Evolutionary conservation across 345 rosid species (phyloP).

Genomic region (Mangifera indica): DNA sequence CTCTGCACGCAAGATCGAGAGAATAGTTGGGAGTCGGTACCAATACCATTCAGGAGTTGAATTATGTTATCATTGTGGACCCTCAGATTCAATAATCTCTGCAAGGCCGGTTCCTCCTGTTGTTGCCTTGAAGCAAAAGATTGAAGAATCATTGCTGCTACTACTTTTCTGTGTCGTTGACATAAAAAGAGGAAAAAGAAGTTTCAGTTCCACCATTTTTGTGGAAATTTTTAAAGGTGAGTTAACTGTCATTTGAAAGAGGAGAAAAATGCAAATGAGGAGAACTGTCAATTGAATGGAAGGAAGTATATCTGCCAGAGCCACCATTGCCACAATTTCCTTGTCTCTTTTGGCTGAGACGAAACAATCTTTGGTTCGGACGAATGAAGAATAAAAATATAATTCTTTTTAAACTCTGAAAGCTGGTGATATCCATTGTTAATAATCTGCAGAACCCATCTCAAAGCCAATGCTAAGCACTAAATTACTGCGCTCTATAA

Average conservation of each 20-base stretch:
- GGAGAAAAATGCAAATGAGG: not conserved
- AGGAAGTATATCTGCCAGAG: too few species aligned
- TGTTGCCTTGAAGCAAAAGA: conserved; percentile 2
- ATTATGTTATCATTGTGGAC: not conserved
- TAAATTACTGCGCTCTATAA: conserved; percentile 29
- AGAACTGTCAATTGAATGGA: not conserved
- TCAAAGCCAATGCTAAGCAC: conserved; percentile 35
- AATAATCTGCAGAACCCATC: too few species aligned
- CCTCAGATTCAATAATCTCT: not conserved
- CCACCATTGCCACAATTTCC: too few species aligned
- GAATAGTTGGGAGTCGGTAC: not conserved
- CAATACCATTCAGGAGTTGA: not conserved
- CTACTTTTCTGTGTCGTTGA: not conserved
- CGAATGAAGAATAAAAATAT: too few species aligned
- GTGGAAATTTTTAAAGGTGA: not conserved
- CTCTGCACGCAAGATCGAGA: not conserved
- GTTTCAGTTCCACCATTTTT: too few species aligned
- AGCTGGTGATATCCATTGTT: not conserved
- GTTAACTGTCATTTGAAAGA: not conserved
- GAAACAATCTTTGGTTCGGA: too few species aligned
- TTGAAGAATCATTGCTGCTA: not conserved
- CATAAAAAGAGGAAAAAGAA: not conserved
- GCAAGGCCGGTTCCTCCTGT: not conserved
- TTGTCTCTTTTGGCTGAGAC: too few species aligned
- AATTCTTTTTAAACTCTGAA: too few species aligned